These are phyloP conservation scores for Asterochloris sp. DNA, from an alignment of 139 green algal genomes.

Conservation along the genomic window DNA sequence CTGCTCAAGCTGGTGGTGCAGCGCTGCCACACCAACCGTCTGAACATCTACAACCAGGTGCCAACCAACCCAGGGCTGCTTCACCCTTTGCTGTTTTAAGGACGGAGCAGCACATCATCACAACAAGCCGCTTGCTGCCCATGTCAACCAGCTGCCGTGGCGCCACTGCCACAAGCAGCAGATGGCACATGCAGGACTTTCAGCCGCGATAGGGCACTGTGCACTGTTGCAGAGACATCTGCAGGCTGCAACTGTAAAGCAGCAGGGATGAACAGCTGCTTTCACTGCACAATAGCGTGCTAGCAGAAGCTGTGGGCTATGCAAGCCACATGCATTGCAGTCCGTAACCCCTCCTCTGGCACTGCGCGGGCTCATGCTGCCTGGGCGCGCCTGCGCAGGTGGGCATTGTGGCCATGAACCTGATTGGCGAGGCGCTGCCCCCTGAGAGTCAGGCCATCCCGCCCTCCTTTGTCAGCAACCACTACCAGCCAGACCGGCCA, in stretches of 20 bases:
- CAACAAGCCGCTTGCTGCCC: background rate
- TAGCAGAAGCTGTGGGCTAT: background rate
- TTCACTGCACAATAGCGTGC: background rate
- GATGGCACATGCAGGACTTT: background rate
- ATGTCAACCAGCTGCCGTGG: background rate
- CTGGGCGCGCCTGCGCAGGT: slow-evolving; percentile 48
- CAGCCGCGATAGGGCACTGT: too few relatives aligned
- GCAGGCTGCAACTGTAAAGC: too few relatives aligned
- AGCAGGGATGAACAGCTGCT: background rate
- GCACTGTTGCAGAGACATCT: too few relatives aligned
- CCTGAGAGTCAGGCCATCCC: background rate
- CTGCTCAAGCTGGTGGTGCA: slow-evolving; percentile 72
- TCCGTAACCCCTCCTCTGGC: background rate
- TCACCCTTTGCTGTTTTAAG: too few relatives aligned
- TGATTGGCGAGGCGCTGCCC: slow-evolving; percentile 64
- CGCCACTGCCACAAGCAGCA: background rate
- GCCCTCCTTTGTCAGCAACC: slow-evolving; percentile 18
- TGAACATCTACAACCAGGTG: slow-evolving; percentile 90
- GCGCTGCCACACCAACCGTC: slow-evolving; percentile 83
- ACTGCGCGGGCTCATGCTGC: background rate
- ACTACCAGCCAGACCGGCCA: slow-evolving; percentile 40
- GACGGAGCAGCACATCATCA: too few relatives aligned
- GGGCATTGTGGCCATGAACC: slow-evolving; percentile 82
- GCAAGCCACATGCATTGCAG: background rate
- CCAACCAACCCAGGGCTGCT: too few relatives aligned